Percentiles rank a stretch among this genome's conserved stretches.
These are phyloP conservation scores for Pythium phragmitis DNA, from an alignment of 352 stramenopile species.

Conservation along the genomic window DNA sequence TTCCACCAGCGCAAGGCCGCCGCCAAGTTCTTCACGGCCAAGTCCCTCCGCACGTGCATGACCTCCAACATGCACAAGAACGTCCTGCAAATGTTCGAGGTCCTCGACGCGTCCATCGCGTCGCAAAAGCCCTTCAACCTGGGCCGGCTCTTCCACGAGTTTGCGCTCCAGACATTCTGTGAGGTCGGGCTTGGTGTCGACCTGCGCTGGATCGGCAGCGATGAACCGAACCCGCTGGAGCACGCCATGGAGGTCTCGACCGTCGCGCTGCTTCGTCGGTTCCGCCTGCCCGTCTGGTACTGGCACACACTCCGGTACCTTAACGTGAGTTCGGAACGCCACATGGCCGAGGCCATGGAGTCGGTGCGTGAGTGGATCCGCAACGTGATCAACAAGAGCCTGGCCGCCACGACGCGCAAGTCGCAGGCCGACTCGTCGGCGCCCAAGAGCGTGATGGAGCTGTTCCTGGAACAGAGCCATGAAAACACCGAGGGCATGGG, in stretches of 20 bases:
- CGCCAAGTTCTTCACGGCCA: slow-evolving; percentile 34
- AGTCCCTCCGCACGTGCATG: slow-evolving; percentile 29
- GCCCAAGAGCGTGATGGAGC: slow-evolving; percentile 22
- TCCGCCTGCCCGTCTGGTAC: slow-evolving; percentile 43
- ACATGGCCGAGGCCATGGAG: slow-evolving; percentile 29
- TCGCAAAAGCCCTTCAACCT: slow-evolving; percentile 15
- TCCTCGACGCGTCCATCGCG: slow-evolving; percentile 12
- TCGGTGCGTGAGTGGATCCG: slow-evolving; percentile 41
- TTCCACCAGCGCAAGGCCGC: slow-evolving; percentile 32
- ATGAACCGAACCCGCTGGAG: slow-evolving; percentile 43
- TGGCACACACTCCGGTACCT: slow-evolving; percentile 57
- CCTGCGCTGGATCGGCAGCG: slow-evolving; percentile 35
- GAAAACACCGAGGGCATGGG: slow-evolving; percentile 31
- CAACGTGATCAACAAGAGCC: slow-evolving; percentile 34
- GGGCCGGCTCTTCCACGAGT: slow-evolving; percentile 38
- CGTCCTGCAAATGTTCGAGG: slow-evolving; percentile 10
- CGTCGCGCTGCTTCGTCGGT: slow-evolving; percentile 38
- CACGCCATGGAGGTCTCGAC: slow-evolving; percentile 35
- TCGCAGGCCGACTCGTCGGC: slow-evolving; percentile 2
- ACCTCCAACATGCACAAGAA: slow-evolving; percentile 23
- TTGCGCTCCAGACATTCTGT: slow-evolving; percentile 52
- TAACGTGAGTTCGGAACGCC: slow-evolving; percentile 38
- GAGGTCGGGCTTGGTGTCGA: slow-evolving; percentile 51
- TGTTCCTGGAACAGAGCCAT: slow-evolving; percentile 22
- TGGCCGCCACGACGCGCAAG: slow-evolving; percentile 14